Evolutionary conservation across 257 asterid genomes (phyloP), one percentile per base, ranked within the genome.

Genomic region (Salvia hispanica): DNA sequence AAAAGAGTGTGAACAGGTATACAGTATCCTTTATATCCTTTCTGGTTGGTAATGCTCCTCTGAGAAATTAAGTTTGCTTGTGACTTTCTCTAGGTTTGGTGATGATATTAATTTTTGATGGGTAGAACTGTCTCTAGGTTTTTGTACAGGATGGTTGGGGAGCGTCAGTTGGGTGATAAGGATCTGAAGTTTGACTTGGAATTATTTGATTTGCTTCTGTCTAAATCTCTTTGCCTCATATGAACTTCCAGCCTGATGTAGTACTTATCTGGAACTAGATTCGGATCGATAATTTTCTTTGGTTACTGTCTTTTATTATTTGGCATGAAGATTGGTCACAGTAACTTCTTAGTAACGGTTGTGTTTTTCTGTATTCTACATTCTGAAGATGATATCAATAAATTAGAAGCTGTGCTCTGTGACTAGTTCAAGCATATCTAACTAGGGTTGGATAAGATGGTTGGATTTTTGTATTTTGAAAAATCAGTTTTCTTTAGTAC

Each of bases 1-100:
- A 56, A 93, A 88, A 85, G 98, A 93, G 78, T 93, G 98, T 52
- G 98, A 93, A 76, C 99, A 88, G 95, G 99, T 90, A 73, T 48
- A 48, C 60, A 15, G 48, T 62, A 62, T 77, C 51, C 44, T 58
- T 64, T 34, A 59, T 58, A 11, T 33, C 37, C 37, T 58, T 46
- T 16, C 18, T 39, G 62, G 52, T 74, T 52, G 37, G 15, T 44
- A 31, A 36, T 65, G 48, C 21, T 51, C 44, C 25, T 62, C 48
- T 12, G 47, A 69, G 45, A 56, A 34, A 63, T 45, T 58, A 65
- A 52, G 46, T 43, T 62, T 48, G 21, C 47, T 50, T 33, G 34
- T 61, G 33, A 64, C 48, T 43, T 34, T 65, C 50, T 58, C 50
- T 58, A 51, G 44, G 36, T 28, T 68, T 67, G 68, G 44, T 51